Conservation (phyloP, 768 basidiomycete genomes). For the Trametes maxima region DNA sequence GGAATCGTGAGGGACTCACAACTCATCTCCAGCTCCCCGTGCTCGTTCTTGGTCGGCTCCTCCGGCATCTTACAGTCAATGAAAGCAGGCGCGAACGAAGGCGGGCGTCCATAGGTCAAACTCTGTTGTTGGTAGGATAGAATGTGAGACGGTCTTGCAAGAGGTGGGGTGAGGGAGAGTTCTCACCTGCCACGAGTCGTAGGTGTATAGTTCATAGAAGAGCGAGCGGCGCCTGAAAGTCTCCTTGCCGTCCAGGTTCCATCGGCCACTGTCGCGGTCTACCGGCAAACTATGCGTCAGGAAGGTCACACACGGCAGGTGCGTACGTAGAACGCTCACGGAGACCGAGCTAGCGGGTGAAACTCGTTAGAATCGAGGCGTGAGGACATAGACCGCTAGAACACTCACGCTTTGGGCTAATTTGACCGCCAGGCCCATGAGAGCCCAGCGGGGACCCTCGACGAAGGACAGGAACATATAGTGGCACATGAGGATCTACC, state of each 20-base stretch:
- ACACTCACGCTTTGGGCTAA: constrained; percentile 63
- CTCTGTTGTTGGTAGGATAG: constrained; percentile 45
- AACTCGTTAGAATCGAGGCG: constrained; percentile 15
- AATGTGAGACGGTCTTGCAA: not conserved
- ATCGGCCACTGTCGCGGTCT: constrained; percentile 72
- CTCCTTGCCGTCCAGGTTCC: constrained; percentile 59
- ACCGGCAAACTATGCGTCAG: not conserved
- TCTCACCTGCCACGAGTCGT: constrained; percentile 71
- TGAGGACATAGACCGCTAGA: constrained; percentile 19
- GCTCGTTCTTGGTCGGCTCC: constrained; percentile 46
- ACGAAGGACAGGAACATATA: constrained; percentile 49
- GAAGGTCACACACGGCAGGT: not conserved
- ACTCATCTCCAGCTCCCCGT: constrained; percentile 60
- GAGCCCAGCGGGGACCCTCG: constrained; percentile 64
- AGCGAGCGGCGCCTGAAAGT: constrained; percentile 60
- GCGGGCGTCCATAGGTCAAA: constrained; percentile 71
- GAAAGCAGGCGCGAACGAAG: constrained; percentile 60
- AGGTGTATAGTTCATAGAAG: constrained; percentile 67
- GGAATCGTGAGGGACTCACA: constrained; percentile 44
- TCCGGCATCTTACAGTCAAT: constrained; percentile 52
- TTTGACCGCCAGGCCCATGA: constrained; percentile 73
- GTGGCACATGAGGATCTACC: constrained; percentile 57
- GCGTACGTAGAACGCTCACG: constrained; percentile 48
- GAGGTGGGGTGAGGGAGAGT: not conserved
- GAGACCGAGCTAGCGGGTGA: constrained; percentile 55